phyloP scores from a whole-genome alignment of 441 rosid genomes.

The Eugenia klotzschiana region DNA sequence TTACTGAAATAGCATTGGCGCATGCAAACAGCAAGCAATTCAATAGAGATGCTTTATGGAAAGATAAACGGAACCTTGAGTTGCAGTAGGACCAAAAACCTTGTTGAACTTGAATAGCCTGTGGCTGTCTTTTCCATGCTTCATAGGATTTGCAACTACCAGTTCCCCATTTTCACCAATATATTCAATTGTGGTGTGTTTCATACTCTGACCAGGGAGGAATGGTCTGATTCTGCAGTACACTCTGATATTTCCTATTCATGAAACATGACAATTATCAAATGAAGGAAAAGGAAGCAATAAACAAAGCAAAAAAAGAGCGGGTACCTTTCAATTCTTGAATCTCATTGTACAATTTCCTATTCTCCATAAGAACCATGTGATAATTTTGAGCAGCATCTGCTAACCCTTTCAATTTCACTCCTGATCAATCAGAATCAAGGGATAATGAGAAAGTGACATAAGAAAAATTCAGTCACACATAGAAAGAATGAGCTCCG shows the following conservation, averaged over 20 bases:
- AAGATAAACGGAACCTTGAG: slow-evolving; percentile 32
- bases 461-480: background rate
- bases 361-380: slow-evolving; percentile 46
- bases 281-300: background rate
- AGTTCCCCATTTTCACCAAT: slow-evolving; percentile 61
- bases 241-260: slow-evolving; percentile 58
- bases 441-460: slow-evolving; percentile 1
- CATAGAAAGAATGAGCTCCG: background rate
- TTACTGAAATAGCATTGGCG: background rate
- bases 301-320: background rate
- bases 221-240: slow-evolving; percentile 68
- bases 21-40: background rate
- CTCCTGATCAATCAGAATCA: slow-evolving; percentile 22
- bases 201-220: slow-evolving; percentile 51
- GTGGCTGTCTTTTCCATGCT: slow-evolving; percentile 47
- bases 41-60: background rate
- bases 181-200: slow-evolving; percentile 43
- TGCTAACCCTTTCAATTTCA: slow-evolving; percentile 46
- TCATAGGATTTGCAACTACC: slow-evolving; percentile 49
- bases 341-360: slow-evolving; percentile 58
- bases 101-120: slow-evolving; percentile 61
- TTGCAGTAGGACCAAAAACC: slow-evolving; percentile 49
- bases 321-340: slow-evolving; percentile 62
- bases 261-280: slow-evolving; percentile 2
- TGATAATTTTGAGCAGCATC: slow-evolving; percentile 63